Evolutionary conservation across 768 basidiomycete genomes (phyloP).

Genomic region (Amyloporia xantha): DNA sequence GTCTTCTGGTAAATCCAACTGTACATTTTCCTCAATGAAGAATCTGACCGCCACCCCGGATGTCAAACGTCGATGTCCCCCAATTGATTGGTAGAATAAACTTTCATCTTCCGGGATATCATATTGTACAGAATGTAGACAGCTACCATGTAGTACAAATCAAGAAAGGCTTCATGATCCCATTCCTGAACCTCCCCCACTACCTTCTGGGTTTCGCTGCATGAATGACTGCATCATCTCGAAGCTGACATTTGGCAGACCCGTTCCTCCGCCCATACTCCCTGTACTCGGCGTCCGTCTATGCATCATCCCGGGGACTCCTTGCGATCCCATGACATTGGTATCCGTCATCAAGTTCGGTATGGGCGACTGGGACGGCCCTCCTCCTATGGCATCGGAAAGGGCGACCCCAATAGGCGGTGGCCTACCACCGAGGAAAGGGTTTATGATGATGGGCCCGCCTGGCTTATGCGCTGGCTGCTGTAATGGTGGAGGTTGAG

Average conservation of each 20-base stretch:
- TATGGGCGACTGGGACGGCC: not conserved
- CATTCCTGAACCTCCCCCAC: conserved; percentile 11
- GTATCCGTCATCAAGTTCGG: conserved; percentile 1
- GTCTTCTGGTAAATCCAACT: too few relatives aligned
- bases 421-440: conserved; percentile 3
- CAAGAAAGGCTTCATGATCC: conserved; percentile 2
- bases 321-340: not conserved
- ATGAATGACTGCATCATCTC: conserved; percentile 44
- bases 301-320: conserved; percentile 16
- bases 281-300: conserved; percentile 17
- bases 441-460: conserved; percentile 6
- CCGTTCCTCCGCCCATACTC: not conserved
- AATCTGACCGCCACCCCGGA: too few relatives aligned
- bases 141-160: too few relatives aligned
- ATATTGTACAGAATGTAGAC: too few relatives aligned
- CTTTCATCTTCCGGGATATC: not conserved
- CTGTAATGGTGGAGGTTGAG: not conserved
- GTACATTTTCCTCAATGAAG: too few relatives aligned
- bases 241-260: conserved; percentile 24
- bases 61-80: too few relatives aligned
- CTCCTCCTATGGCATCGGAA: not conserved
- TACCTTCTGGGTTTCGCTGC: conserved; percentile 32
- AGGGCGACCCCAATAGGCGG: conserved; percentile 7
- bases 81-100: too few relatives aligned
- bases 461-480: not conserved